Evolutionary conservation across 306 rosid species (phyloP).

Genomic region (Quercus mongolica): DNA sequence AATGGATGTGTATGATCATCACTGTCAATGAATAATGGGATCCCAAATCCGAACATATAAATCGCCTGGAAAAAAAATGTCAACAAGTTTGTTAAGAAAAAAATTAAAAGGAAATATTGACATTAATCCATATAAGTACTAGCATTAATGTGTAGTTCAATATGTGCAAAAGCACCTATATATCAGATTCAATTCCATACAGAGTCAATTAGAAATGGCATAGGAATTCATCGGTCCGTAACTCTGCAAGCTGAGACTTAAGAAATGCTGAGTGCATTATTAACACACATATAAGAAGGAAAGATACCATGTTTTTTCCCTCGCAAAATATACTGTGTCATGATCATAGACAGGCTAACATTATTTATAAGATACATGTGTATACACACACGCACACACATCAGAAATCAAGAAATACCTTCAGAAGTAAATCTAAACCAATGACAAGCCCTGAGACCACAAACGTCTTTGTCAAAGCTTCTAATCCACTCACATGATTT

Average conservation of each 20-base stretch:
- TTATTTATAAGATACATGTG: neutral
- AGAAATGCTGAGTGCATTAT: neutral
- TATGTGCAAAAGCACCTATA: neutral
- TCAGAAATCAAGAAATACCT: slow-evolving; percentile 43
- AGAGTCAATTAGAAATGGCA: neutral
- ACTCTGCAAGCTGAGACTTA: neutral
- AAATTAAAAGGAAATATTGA: neutral
- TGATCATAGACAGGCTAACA: neutral
- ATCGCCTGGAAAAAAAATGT: slow-evolving; percentile 51
- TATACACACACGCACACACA: no score
- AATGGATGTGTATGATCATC: slow-evolving; percentile 32
- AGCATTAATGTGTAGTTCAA: neutral
- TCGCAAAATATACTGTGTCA: neutral
- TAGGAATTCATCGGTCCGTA: neutral
- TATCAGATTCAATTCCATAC: neutral
- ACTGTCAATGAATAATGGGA: slow-evolving; percentile 69
- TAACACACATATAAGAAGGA: neutral
- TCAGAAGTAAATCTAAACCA: slow-evolving; percentile 75
- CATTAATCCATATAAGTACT: neutral
- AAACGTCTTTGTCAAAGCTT: slow-evolving; percentile 77
- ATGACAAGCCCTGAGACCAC: slow-evolving; percentile 75
- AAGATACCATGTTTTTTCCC: neutral
- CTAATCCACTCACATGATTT: slow-evolving; percentile 64
- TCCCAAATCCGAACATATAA: slow-evolving; percentile 74
- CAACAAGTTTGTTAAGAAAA: neutral